phyloP scores from a whole-genome alignment of 2,329 filamentous ascomycete genomes.

The Fusarium anthophilum region DNA sequence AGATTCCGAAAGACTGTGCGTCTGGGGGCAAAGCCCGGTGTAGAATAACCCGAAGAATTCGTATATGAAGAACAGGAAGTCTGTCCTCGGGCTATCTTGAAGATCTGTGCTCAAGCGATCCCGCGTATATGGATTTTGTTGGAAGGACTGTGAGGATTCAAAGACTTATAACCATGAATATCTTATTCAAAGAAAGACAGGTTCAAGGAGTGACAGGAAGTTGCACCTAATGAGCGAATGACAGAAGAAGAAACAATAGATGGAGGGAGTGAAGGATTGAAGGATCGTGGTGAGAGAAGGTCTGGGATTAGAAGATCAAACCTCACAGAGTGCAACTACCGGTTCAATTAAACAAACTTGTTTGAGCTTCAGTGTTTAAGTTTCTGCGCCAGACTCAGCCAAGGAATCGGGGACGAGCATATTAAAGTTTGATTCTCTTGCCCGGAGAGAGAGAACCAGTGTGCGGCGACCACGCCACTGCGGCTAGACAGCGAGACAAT shows the following conservation, averaged over 20 bases:
- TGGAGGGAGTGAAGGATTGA: background rate
- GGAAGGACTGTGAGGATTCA: slow-evolving; percentile 23
- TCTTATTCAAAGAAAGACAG: background rate
- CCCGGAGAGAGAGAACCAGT: slow-evolving; percentile 12
- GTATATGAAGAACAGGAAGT: background rate
- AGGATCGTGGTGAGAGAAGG: slow-evolving; percentile 11
- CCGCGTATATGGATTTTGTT: background rate
- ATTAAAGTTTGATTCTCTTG: slow-evolving; percentile 26
- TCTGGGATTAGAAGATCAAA: background rate
- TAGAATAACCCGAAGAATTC: background rate
- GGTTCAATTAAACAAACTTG: slow-evolving; percentile 24
- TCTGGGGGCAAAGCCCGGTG: background rate
- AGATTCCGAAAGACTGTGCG: background rate
- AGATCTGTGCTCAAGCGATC: background rate
- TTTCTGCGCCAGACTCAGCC: slow-evolving; percentile 10
- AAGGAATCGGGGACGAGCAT: background rate
- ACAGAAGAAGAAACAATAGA: slow-evolving; percentile 12
- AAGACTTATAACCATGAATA: slow-evolving; percentile 1
- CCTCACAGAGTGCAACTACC: slow-evolving; percentile 1
- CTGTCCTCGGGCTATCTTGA: background rate
- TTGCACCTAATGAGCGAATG: slow-evolving; percentile 9
- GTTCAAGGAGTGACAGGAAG: slow-evolving; percentile 13
- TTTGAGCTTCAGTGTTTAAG: slow-evolving; percentile 6
- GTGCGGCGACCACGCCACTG: slow-evolving; percentile 21
- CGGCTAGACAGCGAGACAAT: slow-evolving; percentile 8